A percentile compares a stretch with the other conserved stretches of the same genome.
These are phyloP conservation scores for Austroboletus eburneus DNA, from an alignment of 768 basidiomycete genomes.

Conservation along the genomic window DNA sequence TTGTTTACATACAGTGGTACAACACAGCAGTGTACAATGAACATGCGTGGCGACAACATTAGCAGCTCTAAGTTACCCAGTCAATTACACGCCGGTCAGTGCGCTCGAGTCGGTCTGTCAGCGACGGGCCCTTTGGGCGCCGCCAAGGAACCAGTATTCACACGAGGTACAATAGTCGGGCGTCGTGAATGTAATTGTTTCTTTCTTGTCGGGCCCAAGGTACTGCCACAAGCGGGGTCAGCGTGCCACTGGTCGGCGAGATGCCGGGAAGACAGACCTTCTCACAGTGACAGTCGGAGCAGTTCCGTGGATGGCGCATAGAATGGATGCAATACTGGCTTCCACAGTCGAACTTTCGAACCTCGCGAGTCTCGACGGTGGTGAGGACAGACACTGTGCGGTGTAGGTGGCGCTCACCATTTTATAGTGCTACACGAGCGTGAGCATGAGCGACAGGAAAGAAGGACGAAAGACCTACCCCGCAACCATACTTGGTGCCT, in stretches of 20 bases:
- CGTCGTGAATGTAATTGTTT: constrained; percentile 51
- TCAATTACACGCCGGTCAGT: constrained; percentile 21
- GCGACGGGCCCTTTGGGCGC: constrained; percentile 39
- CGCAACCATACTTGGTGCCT: constrained; percentile 73
- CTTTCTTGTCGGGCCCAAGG: constrained; percentile 64
- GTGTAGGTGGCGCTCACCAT: constrained; percentile 46
- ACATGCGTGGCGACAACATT: constrained; percentile 11
- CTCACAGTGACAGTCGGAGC: constrained; percentile 42
- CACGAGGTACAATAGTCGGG: constrained; percentile 54
- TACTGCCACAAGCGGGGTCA: constrained; percentile 36
- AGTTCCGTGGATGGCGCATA: constrained; percentile 36
- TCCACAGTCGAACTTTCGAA: constrained; percentile 33
- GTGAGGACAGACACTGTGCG: constrained; percentile 8
- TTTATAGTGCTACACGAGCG: constrained; percentile 55
- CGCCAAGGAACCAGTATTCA: constrained; percentile 53
- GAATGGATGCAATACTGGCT: constrained; percentile 40
- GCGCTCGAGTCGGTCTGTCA: constrained; percentile 13
- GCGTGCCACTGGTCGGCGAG: too few species aligned
- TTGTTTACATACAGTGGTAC: constrained; percentile 18
- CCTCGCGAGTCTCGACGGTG: constrained; percentile 30
- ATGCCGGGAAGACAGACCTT: constrained; percentile 29
- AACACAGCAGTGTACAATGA: constrained; percentile 20
- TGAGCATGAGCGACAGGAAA: constrained; percentile 5
- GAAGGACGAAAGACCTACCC: constrained; percentile 34
- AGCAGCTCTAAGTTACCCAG: constrained; percentile 29